Conservation (phyloP, 192 early-diverging fungal genomes). For the Phycomyces nitens region DNA sequence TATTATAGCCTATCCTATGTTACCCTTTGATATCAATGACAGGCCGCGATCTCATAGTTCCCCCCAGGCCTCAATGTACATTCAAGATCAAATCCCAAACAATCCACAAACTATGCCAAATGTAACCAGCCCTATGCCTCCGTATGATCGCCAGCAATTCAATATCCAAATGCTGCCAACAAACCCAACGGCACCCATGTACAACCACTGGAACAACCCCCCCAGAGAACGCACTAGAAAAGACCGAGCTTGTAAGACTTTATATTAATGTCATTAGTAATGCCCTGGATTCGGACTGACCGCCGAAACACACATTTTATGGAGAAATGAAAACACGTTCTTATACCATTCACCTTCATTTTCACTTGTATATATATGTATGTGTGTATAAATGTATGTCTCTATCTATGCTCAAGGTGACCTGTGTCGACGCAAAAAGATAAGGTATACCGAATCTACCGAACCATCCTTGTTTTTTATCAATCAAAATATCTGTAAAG, state of each 20-base stretch:
- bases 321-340: neutral
- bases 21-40: no score
- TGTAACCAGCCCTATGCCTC: no score
- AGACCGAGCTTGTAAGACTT: neutral
- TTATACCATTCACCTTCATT: neutral
- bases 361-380: neutral
- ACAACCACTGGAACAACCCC: neutral
- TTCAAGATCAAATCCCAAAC: no score
- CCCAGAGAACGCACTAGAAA: neutral
- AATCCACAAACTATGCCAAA: no score
- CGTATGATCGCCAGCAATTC: no score
- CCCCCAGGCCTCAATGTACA: no score
- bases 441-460: slow-evolving; percentile 13
- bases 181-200: no score
- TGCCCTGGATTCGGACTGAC: no score
- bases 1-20: no score
- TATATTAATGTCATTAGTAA: no score
- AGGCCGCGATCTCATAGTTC: no score
- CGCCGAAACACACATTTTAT: neutral
- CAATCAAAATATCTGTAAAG: neutral
- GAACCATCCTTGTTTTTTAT: neutral
- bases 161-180: no score
- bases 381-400: neutral
- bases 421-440: slow-evolving; percentile 34
- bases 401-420: slow-evolving; percentile 18